These are phyloP conservation scores for Triangularia verruculosa DNA, from an alignment of 2,329 filamentous ascomycete species.

Conservation along the genomic window DNA sequence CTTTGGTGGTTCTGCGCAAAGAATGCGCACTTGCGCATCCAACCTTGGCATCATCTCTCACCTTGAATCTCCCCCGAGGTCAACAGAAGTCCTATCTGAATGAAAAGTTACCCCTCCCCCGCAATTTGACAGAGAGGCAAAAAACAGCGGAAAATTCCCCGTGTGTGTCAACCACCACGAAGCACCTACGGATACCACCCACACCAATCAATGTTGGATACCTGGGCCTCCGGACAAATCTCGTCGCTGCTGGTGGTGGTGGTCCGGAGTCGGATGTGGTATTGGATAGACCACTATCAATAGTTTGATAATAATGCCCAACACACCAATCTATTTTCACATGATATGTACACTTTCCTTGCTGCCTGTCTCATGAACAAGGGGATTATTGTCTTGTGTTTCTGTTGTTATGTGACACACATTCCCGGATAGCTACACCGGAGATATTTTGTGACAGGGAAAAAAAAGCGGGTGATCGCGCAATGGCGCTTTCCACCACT, in stretches of 20 bases:
- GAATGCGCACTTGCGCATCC: conserved; percentile 18
- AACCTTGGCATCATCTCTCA: conserved; percentile 4
- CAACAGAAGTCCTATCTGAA: not conserved
- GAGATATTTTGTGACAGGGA: not conserved
- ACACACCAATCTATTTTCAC: not conserved
- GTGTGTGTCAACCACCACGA: not conserved
- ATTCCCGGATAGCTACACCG: not conserved
- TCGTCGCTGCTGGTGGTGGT: not conserved
- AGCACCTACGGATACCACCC: not conserved
- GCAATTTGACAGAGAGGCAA: not conserved
- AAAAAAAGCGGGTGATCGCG: not conserved
- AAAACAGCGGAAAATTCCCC: not conserved
- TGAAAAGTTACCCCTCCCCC: not conserved
- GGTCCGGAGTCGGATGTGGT: not conserved
- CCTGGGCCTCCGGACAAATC: not conserved
- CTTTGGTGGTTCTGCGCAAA: too few relatives aligned
- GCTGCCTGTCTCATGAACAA: not conserved
- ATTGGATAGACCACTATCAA: not conserved
- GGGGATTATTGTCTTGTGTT: not conserved
- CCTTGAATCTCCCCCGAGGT: not conserved
- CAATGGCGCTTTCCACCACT: not conserved
- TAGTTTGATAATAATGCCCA: not conserved
- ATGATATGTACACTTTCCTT: not conserved
- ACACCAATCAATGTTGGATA: not conserved
- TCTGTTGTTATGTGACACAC: not conserved